A percentile compares a stretch with the other conserved stretches of the same genome.
Evolutionary conservation across 2,329 filamentous ascomycete species (phyloP).

Genomic region (Zymoseptoria crescenta): DNA sequence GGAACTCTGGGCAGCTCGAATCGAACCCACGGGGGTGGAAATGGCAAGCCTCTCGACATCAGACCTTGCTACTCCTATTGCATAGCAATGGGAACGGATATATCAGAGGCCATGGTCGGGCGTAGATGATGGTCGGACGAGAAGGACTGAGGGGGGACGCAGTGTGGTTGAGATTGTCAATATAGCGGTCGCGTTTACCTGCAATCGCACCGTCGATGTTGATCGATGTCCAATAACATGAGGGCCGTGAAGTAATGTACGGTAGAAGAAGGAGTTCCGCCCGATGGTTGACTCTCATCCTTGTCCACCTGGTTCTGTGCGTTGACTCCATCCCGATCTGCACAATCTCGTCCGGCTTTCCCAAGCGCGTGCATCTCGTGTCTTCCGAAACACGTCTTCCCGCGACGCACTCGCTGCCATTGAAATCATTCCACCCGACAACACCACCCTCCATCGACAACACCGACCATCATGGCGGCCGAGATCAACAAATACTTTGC

Average conservation of each 20-base stretch:
- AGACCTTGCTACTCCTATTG: not conserved
- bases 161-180: not conserved
- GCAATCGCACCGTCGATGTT: no score
- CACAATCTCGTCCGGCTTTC: not conserved
- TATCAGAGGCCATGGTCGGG: not conserved
- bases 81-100: not conserved
- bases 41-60: no score
- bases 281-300: no score
- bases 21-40: not conserved
- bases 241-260: no score
- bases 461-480: constrained; percentile 36
- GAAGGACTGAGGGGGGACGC: not conserved
- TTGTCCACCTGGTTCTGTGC: no score
- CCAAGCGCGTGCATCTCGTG: not conserved
- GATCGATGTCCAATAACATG: no score
- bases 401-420: not conserved
- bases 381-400: not conserved
- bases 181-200: no score
- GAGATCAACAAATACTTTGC: constrained; percentile 55
- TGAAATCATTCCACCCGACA: no score
- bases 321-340: not conserved
- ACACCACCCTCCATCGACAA: not conserved
- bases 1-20: not conserved
- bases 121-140: not conserved
- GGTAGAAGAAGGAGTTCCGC: no score